Evolutionary conservation across 169 alveolate genomes (phyloP).

Genomic region (Plasmodium billcollinsi): DNA sequence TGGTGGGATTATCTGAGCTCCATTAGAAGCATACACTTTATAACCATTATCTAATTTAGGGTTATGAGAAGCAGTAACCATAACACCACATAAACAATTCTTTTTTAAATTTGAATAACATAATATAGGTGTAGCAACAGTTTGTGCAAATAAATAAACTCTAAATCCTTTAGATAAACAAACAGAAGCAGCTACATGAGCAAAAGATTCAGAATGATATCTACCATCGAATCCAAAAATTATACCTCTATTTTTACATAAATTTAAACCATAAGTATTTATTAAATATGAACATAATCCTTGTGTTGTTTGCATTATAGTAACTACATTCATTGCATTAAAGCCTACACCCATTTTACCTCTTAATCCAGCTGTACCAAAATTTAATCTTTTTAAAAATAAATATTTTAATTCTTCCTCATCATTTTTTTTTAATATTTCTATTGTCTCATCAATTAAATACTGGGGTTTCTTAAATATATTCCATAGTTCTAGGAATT

Average conservation of each 20-base stretch:
- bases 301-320: conserved; percentile 89
- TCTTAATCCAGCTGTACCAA: conserved; percentile 90
- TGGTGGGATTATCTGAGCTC: conserved; percentile 88
- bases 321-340: conserved; percentile 87
- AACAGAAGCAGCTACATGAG: conserved; percentile 90
- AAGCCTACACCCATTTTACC: conserved; percentile 89
- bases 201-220: conserved; percentile 87
- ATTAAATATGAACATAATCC: conserved; percentile 87
- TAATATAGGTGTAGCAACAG: conserved; percentile 87
- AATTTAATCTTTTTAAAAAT: conserved; percentile 67
- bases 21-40: conserved; percentile 88
- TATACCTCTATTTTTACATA: conserved; percentile 83
- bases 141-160: conserved; percentile 81
- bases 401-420: conserved; percentile 39
- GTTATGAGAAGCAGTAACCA: conserved; percentile 91
- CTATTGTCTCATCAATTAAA: conserved; percentile 47
- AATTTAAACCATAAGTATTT: conserved; percentile 81
- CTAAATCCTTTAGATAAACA: conserved; percentile 84
- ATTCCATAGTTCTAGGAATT: conserved; percentile 35
- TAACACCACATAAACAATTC: conserved; percentile 85
- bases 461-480: conserved; percentile 49
- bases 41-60: conserved; percentile 90
- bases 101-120: conserved; percentile 83
- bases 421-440: conserved; percentile 25
- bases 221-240: conserved; percentile 90